Percentiles rank a stretch among this genome's conserved stretches.
These are phyloP conservation scores for Chamaenerion angustifolium DNA, from an alignment of 345 rosid genomes.

Conservation along the genomic window DNA sequence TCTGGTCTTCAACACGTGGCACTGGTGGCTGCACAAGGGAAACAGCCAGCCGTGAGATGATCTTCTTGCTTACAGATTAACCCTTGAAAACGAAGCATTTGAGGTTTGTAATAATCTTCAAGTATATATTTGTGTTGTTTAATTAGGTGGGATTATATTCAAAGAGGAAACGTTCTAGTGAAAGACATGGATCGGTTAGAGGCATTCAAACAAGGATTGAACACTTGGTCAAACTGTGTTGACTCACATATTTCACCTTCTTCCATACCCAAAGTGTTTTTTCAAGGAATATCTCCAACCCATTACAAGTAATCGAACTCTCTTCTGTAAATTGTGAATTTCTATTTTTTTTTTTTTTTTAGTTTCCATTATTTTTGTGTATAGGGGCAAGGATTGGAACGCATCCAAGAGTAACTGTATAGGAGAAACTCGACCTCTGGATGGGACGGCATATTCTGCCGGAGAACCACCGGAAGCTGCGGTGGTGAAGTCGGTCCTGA, in stretches of 20 bases:
- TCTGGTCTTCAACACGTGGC: slow-evolving; percentile 54
- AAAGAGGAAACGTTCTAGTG: slow-evolving; percentile 22
- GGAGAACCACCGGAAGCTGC: slow-evolving; percentile 17
- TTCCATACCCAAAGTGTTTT: slow-evolving; percentile 32
- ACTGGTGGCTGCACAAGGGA: slow-evolving; percentile 57
- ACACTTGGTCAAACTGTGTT: slow-evolving; percentile 58
- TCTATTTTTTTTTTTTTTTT: too few species aligned
- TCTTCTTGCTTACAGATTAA: too few species aligned
- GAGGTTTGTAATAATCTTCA: too few species aligned
- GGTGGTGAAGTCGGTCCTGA: slow-evolving; percentile 24
- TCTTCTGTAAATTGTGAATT: neutral
- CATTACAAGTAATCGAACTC: slow-evolving; percentile 23
- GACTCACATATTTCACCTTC: slow-evolving; percentile 35
- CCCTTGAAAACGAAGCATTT: neutral
- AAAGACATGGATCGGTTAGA: slow-evolving; percentile 51
- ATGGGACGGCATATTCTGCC: slow-evolving; percentile 25
- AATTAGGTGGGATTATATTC: slow-evolving; percentile 53
- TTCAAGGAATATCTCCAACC: slow-evolving; percentile 43
- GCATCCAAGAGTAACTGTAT: slow-evolving; percentile 15
- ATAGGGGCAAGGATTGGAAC: slow-evolving; percentile 3
- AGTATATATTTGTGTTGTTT: slow-evolving; percentile 1
- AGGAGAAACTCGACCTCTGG: slow-evolving; percentile 41
- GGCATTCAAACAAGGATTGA: slow-evolving; percentile 44
- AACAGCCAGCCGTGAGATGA: slow-evolving; percentile 15
- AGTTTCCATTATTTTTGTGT: too few species aligned